Evolutionary conservation across 1,139 yeast genomes (phyloP), one percentile per base, ranked within the genome.

Genomic region (Blastobotrys illinoisensis): DNA sequence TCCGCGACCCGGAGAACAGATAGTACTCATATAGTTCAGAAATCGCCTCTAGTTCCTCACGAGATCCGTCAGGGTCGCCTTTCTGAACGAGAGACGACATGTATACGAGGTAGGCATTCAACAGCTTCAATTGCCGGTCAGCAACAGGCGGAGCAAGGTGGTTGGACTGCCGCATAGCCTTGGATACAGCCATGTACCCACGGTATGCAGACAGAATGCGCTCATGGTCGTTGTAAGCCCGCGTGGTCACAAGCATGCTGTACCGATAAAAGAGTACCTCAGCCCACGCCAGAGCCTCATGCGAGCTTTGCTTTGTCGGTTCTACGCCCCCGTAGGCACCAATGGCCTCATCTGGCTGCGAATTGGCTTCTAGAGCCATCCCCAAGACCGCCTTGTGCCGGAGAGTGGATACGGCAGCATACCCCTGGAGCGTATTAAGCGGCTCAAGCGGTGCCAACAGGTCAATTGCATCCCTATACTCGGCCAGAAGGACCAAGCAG

Each of bases 1-100:
- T 77, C 5, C 66, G 64, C 1, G 74, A 57, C 0, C 59, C 50
- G 14, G 58, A 57, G 48, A 70, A 62, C 5, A 68, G 55, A 5
- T 54, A 45, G 1, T 61, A 52, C n/a, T 62, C 57, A 47, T 59
- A 58, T 5, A 46, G 24, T 36, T 59, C 54, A 7, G 57, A 32
- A n/a, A 32, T 32, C 16, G 40, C 16, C 40, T 3, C 16, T 3
- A 32, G 16, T 7, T 32, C 40, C 3, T 32, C 40, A 3, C 40
- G 40, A 13, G 40, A 32, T 5, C 40, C 40, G 7, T 32, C 16
- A 2, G 40, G 40, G 11, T 32, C 40, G 16, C 40, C 40, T 11
- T 32, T 32, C 7, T 32, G 40, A 14, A 32, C 40, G 5, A 54
- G 43, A 6, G 56, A 44, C 4, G 64, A 61, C 11, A 55, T 50